Evolutionary conservation across 306 rosid species (phyloP), one percentile per base, ranked within the genome.

Genomic region (Cicer yamashitae): DNA sequence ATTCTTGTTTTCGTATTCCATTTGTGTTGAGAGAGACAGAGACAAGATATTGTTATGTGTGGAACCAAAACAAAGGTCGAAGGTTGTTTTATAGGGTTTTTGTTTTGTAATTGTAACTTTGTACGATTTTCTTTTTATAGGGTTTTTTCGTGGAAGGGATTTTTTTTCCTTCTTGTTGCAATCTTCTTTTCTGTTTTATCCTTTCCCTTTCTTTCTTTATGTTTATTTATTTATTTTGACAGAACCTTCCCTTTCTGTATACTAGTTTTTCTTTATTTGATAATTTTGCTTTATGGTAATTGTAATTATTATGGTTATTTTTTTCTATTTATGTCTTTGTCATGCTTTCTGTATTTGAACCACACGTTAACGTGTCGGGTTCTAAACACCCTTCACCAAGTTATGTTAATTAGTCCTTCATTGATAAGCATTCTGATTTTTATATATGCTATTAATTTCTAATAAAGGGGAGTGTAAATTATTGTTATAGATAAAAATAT

Each of bases 351-450:
- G 73, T 70, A 60, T 81, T 76, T 22, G 39, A 38, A 7, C 41
- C 70, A 75, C 69, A 75, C 69, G 84, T n/a, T 79, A 75, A 70
- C 86, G 84, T 71, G 84, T 76, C 25, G 50, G 45, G 58, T 71
- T 41, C 52, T 20, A 65, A 79, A 64, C 38, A 48, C 7, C 20
- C 54, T 70, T 76, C n/a, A 4, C 71, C 75, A 79, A 70, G 78
- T 63, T 69, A 61, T 38, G 67, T 66, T 61, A 82, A 40, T 67
- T 22, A 53, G 41, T 82, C 67, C 79, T 72, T 71, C 64, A 1
- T 71, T 15, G 53, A 74, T 74, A 79, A 83, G 75, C 30, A 67
- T 79, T 67, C 50, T 61, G 40, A 48, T 67, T 74, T 40, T 67
- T 47, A 10, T 38, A 51, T 48, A 37, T 58, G 5, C 53, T 8